These are phyloP conservation scores for Colletotrichum eleusines DNA, from an alignment of 2,329 filamentous ascomycete species.

Conservation along the genomic window DNA sequence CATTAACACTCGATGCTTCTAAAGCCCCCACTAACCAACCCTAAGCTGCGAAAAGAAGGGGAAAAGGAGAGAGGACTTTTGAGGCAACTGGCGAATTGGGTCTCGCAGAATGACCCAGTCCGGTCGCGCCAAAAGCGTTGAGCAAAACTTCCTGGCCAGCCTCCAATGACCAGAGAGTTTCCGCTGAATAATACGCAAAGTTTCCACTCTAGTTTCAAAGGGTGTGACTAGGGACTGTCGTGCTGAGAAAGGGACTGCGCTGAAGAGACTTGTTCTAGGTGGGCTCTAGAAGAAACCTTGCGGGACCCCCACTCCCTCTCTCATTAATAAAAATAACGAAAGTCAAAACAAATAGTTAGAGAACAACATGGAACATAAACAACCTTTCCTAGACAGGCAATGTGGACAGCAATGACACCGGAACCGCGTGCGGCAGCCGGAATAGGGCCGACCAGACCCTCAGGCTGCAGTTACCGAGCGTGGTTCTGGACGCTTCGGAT, in stretches of 20 bases:
- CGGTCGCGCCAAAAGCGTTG: not conserved
- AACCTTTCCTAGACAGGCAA: conserved; percentile 4
- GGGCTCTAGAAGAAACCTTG: conserved; percentile 29
- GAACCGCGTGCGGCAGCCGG: conserved; percentile 3
- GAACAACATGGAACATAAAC: not conserved
- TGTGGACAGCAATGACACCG: conserved; percentile 12
- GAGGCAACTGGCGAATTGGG: not conserved
- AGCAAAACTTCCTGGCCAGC: not conserved
- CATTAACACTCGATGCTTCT: not conserved
- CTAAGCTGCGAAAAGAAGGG: not conserved
- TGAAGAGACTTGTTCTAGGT: conserved; percentile 16
- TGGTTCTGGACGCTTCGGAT: conserved; percentile 21
- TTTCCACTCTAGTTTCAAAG: conserved; percentile 8
- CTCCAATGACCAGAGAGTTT: not conserved
- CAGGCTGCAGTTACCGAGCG: conserved; percentile 18
- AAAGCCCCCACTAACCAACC: not conserved
- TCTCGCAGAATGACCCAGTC: not conserved
- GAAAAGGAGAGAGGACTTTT: not conserved
- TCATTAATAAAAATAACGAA: not conserved
- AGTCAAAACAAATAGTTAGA: not conserved
- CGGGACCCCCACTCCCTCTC: not conserved
- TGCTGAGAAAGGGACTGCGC: not conserved
- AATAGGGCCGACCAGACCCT: conserved; percentile 36
- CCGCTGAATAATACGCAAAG: not conserved
- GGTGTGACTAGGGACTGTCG: not conserved